A percentile compares a stretch with the other conserved stretches of the same genome.
Evolutionary conservation across 1,139 yeast genomes (phyloP).

Genomic region (Geotrichum fermentans): DNA sequence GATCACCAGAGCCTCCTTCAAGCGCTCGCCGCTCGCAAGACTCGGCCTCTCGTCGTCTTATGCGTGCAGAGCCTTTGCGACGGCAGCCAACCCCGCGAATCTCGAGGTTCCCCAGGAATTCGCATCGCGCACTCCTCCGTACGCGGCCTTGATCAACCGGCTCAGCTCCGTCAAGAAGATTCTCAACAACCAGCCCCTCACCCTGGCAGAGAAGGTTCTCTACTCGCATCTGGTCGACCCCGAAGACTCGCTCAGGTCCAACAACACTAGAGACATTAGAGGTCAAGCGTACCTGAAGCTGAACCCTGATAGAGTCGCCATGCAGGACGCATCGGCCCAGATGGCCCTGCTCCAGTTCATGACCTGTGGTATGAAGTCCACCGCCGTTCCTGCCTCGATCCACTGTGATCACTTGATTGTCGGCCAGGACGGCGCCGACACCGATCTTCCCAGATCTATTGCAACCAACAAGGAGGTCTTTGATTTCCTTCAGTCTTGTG

Average conservation of each 20-base stretch:
- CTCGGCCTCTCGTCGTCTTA: not conserved
- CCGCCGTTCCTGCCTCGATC: slow-evolving; percentile 94
- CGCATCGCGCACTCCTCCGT: slow-evolving; percentile 78
- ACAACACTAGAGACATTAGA: slow-evolving; percentile 68
- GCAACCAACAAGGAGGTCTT: slow-evolving; percentile 92
- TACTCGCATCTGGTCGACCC: slow-evolving; percentile 97
- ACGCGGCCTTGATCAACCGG: slow-evolving; percentile 63
- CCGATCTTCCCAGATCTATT: slow-evolving; percentile 91
- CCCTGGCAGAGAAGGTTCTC: slow-evolving; percentile 91
- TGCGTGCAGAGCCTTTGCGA: slow-evolving; percentile 2
- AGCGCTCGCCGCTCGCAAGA: slow-evolving; percentile 3
- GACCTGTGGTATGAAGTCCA: slow-evolving; percentile 93
- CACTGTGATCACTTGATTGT: slow-evolving; percentile 99
- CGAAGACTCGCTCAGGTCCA: slow-evolving; percentile 58
- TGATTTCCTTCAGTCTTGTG: slow-evolving; percentile 88
- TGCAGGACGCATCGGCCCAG: slow-evolving; percentile 99
- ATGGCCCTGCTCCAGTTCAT: slow-evolving; percentile 98
- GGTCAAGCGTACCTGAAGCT: slow-evolving; percentile 94
- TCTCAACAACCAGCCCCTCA: slow-evolving; percentile 67
- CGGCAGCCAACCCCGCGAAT: slow-evolving; percentile 16
- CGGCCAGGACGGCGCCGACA: slow-evolving; percentile 90
- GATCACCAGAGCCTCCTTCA: slow-evolving; percentile 1
- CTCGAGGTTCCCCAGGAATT: slow-evolving; percentile 55
- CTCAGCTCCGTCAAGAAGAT: slow-evolving; percentile 59
- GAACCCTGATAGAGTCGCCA: slow-evolving; percentile 98